These are phyloP conservation scores for Echinosophora koreensis DNA, from an alignment of 306 rosid species.

Conservation along the genomic window DNA sequence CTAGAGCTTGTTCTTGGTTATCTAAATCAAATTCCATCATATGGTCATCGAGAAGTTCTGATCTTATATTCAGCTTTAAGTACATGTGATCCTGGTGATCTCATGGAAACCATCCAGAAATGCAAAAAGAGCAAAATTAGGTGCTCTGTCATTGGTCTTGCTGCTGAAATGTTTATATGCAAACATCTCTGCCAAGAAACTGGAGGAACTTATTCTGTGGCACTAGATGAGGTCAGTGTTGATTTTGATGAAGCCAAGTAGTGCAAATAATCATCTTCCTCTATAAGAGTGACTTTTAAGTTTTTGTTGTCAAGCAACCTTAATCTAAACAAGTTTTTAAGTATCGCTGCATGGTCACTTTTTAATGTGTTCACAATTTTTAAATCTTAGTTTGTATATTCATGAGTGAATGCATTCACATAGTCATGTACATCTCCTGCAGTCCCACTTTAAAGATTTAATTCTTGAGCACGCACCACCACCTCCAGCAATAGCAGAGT, in stretches of 20 bases:
- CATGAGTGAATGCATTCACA: constrained; percentile 24
- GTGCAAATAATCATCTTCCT: constrained; percentile 3
- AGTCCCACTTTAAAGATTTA: constrained; percentile 88
- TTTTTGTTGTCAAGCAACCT: constrained; percentile 19
- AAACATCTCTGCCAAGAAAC: constrained; percentile 94
- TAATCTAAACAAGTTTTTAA: constrained; percentile 9
- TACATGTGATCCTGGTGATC: constrained; percentile 95
- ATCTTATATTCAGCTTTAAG: constrained; percentile 90
- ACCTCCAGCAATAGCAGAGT: constrained; percentile 98
- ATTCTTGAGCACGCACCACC: constrained; percentile 97
- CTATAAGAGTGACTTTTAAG: background rate
- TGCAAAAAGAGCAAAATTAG: constrained; percentile 90
- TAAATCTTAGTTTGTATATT: constrained; percentile 23
- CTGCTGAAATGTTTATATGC: constrained; percentile 95
- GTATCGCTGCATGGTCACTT: constrained; percentile 5
- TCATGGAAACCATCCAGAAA: constrained; percentile 93
- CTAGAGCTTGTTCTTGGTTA: constrained; percentile 85
- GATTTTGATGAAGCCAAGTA: constrained; percentile 9
- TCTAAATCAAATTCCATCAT: constrained; percentile 87
- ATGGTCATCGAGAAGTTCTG: constrained; percentile 93
- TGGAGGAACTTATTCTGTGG: constrained; percentile 84
- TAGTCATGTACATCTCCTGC: constrained; percentile 45
- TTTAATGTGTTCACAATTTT: constrained; percentile 18
- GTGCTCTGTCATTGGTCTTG: constrained; percentile 96
- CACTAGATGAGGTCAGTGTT: constrained; percentile 87